phyloP scores from a whole-genome alignment of 2,329 filamentous ascomycete species.

The Stachybotrys chartarum region DNA sequence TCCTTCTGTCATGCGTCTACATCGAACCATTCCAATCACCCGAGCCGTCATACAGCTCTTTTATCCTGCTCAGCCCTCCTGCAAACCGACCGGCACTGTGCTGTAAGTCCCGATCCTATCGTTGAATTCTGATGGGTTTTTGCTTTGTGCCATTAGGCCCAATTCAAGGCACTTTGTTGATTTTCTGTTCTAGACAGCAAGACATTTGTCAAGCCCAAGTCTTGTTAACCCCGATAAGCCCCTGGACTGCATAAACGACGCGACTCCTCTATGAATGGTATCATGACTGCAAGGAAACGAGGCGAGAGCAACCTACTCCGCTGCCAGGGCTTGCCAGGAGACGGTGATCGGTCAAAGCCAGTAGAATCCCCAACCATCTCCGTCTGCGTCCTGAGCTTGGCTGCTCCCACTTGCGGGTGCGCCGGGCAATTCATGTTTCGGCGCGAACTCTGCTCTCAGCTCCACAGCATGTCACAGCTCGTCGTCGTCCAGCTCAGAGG shows the following conservation, averaged over 20 bases:
- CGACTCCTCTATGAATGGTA: constrained; percentile 22
- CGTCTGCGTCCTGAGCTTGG: constrained; percentile 16
- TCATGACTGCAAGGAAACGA: constrained; percentile 21
- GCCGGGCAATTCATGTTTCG: constrained; percentile 19
- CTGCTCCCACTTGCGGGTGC: constrained; percentile 14
- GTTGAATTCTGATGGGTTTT: background rate
- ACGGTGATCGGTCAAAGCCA: constrained; percentile 36
- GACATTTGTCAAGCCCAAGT: background rate
- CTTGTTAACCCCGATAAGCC: background rate
- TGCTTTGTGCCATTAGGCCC: background rate
- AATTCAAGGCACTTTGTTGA: background rate
- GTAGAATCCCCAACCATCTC: constrained; percentile 61
- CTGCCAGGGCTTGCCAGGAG: background rate
- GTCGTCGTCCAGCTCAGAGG: constrained; percentile 90
- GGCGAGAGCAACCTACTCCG: background rate
- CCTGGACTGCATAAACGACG: background rate
- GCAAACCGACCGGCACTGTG: background rate
- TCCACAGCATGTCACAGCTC: constrained; percentile 79
- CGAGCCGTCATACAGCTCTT: background rate
- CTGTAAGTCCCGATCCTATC: background rate
- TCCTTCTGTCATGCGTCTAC: background rate
- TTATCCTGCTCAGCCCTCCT: background rate
- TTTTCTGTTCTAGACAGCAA: background rate
- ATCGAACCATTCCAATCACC: background rate
- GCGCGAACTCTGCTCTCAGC: constrained; percentile 53